Base-by-base conservation (phyloP, 23 red algal species). In the Agarophyton chilense region DNA sequence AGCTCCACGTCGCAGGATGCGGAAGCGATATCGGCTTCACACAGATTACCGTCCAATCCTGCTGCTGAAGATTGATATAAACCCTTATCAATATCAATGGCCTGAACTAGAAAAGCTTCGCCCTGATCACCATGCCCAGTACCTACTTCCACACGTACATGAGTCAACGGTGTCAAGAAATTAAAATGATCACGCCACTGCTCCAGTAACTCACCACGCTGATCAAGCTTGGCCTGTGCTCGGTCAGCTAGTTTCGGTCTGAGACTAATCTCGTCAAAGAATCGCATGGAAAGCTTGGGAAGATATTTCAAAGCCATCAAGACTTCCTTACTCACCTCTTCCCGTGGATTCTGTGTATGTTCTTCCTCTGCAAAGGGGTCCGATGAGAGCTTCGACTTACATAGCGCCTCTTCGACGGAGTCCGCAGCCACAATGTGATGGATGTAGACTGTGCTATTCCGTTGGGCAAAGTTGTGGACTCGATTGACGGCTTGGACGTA, bases 401-500 rank as follows among this genome's bases (percentile, higher is more conserved):
- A 74, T 35, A 74, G 47, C 19, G 40, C 68, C 38, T 43, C 43
- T 31, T 74, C 68, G n/a, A 74, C 21, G 2, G 68, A 74, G 17
- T 74, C 68, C n/a, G 41, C 41, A 11, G 68, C 68, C 33, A 74
- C 33, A 38, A 74, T 74, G 41, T 74, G 68, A 47, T 74, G 68
- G 25, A 74, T 49, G 24, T 74, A 74, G 7, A 74, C 43, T 5
- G 43, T 74, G 41, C 29, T 47, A 29, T 29, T 74, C 25, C 68
- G 40, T 29, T 74, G 77, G 19, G 85, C 67, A 62, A 89, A 89
- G 58, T 77, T 89, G 29, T 89, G 72, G 10, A 77, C 85, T 6
- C 85, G 67, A 22, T 89, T 89, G 10, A 89, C 42, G 13, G 49
- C 85, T 31, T 89, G 85, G 18, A 72, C 63, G 13, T 57, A 52